These are phyloP conservation scores for Noccaea bulbosa DNA, from an alignment of 345 rosid species.

Conservation along the genomic window DNA sequence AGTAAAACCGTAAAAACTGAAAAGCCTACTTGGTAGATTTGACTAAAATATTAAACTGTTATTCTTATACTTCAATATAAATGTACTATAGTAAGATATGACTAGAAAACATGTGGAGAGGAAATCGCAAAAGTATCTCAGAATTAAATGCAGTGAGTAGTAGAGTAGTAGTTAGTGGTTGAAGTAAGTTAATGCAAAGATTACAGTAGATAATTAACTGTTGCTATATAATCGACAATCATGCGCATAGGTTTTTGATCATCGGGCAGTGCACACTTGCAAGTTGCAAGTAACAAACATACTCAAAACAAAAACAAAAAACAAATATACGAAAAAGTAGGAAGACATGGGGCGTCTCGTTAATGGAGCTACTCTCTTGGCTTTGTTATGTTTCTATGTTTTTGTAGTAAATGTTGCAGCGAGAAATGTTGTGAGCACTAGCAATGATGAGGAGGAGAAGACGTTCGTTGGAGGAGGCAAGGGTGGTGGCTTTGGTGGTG, in stretches of 20 bases:
- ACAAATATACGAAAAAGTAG: slow-evolving; percentile 27
- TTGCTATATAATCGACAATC: slow-evolving; percentile 37
- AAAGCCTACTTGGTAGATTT: slow-evolving; percentile 22
- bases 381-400: slow-evolving; percentile 55
- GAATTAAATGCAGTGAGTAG: slow-evolving; percentile 40
- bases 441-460: slow-evolving; percentile 44
- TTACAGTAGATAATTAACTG: slow-evolving; percentile 29
- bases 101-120: slow-evolving; percentile 11
- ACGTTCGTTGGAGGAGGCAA: slow-evolving; percentile 43
- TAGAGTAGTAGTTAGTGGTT: slow-evolving; percentile 50
- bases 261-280: slow-evolving; percentile 43
- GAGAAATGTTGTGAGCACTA: slow-evolving; percentile 39
- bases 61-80: not conserved
- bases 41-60: slow-evolving; percentile 4
- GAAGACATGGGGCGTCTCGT: slow-evolving; percentile 45
- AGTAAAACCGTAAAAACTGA: slow-evolving; percentile 25
- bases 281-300: slow-evolving; percentile 28
- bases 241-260: slow-evolving; percentile 16
- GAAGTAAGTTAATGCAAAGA: slow-evolving; percentile 48
- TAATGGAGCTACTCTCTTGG: slow-evolving; percentile 41
- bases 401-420: slow-evolving; percentile 51
- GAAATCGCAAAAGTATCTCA: slow-evolving; percentile 7
- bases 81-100: not conserved
- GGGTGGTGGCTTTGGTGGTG: slow-evolving; percentile 50
- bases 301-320: not conserved